Conservation (phyloP, 2,329 filamentous ascomycete species). For the Ophiostoma sp. region DNA sequence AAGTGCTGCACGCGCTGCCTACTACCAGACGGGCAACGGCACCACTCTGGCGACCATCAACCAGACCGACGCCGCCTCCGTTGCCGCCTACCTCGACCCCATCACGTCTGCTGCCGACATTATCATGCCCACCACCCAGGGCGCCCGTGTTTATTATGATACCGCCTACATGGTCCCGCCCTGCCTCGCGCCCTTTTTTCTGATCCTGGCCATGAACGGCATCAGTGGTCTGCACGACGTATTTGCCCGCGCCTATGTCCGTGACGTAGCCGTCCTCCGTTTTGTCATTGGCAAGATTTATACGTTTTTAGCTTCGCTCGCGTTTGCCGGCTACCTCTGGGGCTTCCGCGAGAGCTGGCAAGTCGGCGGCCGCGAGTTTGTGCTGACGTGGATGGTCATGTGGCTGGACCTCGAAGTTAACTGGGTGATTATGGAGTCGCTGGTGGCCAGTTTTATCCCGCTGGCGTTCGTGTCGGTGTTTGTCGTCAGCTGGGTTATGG, state of each 20-base stretch:
- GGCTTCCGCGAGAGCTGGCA: constrained; percentile 45
- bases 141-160: constrained; percentile 40
- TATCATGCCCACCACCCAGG: constrained; percentile 40
- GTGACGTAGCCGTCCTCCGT: constrained; percentile 34
- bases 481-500: constrained; percentile 44
- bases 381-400: constrained; percentile 35
- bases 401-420: constrained; percentile 38
- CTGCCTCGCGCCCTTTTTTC: constrained; percentile 39
- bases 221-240: constrained; percentile 30
- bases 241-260: neutral
- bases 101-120: constrained; percentile 36
- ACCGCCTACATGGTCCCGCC: constrained; percentile 44
- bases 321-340: constrained; percentile 46
- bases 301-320: constrained; percentile 41
- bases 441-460: constrained; percentile 15
- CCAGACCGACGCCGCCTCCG: constrained; percentile 27
- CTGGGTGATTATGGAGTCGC: constrained; percentile 16
- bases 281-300: constrained; percentile 37
- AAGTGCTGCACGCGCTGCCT: constrained; percentile 26
- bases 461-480: constrained; percentile 15
- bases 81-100: constrained; percentile 40
- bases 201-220: constrained; percentile 36
- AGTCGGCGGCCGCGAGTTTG: constrained; percentile 38
- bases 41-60: neutral
- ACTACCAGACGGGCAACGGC: constrained; percentile 32